A percentile compares a stretch with the other conserved stretches of the same genome.
Conservation (phyloP, 257 asterid genomes). For the Cinchona pubescens region DNA sequence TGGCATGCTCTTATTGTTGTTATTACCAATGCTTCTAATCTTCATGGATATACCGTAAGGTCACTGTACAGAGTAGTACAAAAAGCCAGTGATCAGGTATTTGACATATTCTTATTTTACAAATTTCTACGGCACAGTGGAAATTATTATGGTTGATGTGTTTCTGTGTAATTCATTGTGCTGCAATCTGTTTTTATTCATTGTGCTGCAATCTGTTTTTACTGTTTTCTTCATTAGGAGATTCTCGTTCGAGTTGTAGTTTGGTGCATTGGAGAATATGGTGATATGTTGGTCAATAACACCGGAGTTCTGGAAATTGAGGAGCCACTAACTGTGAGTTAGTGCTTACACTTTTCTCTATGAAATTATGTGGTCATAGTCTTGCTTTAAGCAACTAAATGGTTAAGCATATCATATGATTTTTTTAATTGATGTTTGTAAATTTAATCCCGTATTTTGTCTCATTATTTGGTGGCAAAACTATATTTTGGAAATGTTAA, state of each 20-base stretch:
- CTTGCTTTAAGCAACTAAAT: background rate
- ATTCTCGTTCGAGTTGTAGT: constrained; percentile 91
- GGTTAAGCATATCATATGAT: background rate
- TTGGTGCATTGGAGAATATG: constrained; percentile 99
- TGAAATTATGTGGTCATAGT: background rate
- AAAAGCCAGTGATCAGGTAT: constrained; percentile 77
- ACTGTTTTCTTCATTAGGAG: constrained; percentile 56
- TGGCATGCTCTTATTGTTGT: constrained; percentile 94
- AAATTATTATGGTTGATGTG: constrained; percentile 7
- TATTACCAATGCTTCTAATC: constrained; percentile 85
- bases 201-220: constrained; percentile 6
- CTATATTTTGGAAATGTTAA: background rate
- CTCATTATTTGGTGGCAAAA: background rate
- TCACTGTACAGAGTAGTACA: constrained; percentile 71
- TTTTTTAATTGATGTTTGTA: background rate
- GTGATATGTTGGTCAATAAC: constrained; percentile 76
- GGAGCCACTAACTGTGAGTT: constrained; percentile 80
- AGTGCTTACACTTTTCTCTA: constrained; percentile 14
- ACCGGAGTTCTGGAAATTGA: constrained; percentile 71
- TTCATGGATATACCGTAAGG: constrained; percentile 88
- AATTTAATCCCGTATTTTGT: background rate
- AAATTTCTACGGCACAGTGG: constrained; percentile 5
- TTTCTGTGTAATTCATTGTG: constrained; percentile 10
- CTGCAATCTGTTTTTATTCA: constrained; percentile 9
- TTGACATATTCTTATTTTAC: constrained; percentile 10